These are phyloP conservation scores for Pontederia paniculata DNA, from an alignment of 176 grass and related monocot genomes.

Conservation along the genomic window DNA sequence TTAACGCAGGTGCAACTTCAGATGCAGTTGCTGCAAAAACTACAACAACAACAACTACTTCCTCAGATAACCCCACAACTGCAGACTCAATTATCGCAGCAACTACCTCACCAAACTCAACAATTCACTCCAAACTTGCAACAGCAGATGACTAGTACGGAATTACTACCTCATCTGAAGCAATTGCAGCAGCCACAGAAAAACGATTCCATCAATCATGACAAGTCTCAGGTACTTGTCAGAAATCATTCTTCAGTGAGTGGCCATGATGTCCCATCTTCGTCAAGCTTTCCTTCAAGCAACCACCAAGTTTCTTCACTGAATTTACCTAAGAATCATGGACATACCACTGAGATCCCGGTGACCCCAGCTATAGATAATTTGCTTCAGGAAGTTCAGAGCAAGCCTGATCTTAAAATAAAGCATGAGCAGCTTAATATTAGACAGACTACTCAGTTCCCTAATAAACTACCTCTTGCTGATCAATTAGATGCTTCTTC, in stretches of 20 bases:
- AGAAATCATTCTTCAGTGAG: constrained; percentile 47
- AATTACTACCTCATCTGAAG: constrained; percentile 31
- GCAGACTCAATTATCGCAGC: constrained; percentile 62
- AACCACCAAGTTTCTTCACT: constrained; percentile 45
- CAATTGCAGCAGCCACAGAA: constrained; percentile 41
- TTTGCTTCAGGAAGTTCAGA: constrained; percentile 81
- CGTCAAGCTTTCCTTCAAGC: constrained; percentile 40
- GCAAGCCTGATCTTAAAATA: constrained; percentile 50
- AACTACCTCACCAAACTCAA: constrained; percentile 60
- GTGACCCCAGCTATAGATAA: constrained; percentile 51
- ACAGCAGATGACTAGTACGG: constrained; percentile 32
- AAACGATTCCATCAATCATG: constrained; percentile 29
- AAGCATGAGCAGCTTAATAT: constrained; percentile 47
- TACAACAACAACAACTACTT: constrained; percentile 81
- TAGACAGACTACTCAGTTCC: constrained; percentile 33
- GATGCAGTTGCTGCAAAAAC: constrained; percentile 88
- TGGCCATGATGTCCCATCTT: constrained; percentile 48
- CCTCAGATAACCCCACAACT: constrained; percentile 71
- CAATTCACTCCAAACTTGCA: constrained; percentile 64
- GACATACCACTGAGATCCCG: constrained; percentile 39
- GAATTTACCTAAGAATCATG: constrained; percentile 48
- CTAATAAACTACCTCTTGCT: constrained; percentile 40
- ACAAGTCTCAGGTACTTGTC: constrained; percentile 45
- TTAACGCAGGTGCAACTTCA: constrained; percentile 69
- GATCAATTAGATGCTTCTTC: constrained; percentile 95